Conservation (phyloP, 2,329 filamentous ascomycete genomes). For the Tricladium varicosporioides region DNA sequence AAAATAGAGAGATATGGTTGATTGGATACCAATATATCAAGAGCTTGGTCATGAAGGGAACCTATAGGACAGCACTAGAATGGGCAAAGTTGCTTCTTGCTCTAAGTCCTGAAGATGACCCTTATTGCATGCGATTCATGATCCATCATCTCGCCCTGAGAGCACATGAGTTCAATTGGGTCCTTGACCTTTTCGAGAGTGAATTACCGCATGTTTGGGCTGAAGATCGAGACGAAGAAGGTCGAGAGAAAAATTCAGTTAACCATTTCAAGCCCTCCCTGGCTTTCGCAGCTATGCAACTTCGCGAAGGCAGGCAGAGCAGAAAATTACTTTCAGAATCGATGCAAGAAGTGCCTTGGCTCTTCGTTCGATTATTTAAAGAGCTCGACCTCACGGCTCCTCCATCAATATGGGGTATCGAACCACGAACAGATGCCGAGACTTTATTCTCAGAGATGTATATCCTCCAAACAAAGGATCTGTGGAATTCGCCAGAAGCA, state of each 20-base stretch:
- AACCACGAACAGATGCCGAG: conserved; percentile 51
- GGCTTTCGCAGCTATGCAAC: conserved; percentile 71
- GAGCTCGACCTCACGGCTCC: conserved; percentile 78
- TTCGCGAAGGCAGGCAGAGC: conserved; percentile 64
- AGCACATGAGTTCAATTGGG: conserved; percentile 71
- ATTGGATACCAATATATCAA: conserved; percentile 85
- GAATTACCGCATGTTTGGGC: conserved; percentile 41
- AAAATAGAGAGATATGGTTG: conserved; percentile 92
- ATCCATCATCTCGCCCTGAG: conserved; percentile 85
- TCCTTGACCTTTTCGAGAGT: conserved; percentile 65
- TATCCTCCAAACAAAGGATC: conserved; percentile 62
- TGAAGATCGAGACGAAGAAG: background rate
- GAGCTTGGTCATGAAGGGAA: conserved; percentile 85
- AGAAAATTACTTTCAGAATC: conserved; percentile 63
- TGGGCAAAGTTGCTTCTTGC: conserved; percentile 85
- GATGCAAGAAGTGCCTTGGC: conserved; percentile 77
- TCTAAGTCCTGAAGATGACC: conserved; percentile 70
- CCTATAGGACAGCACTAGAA: conserved; percentile 87
- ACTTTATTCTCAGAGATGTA: conserved; percentile 63
- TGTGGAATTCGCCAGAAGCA: conserved; percentile 70
- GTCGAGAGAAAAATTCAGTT: conserved; percentile 38
- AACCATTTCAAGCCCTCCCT: conserved; percentile 74
- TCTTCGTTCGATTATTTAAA: conserved; percentile 77
- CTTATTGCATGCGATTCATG: conserved; percentile 77
- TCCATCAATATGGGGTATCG: conserved; percentile 77